Evolutionary conservation across 768 basidiomycete species (phyloP).

Genomic region (Macrolepiota dolichaula): DNA sequence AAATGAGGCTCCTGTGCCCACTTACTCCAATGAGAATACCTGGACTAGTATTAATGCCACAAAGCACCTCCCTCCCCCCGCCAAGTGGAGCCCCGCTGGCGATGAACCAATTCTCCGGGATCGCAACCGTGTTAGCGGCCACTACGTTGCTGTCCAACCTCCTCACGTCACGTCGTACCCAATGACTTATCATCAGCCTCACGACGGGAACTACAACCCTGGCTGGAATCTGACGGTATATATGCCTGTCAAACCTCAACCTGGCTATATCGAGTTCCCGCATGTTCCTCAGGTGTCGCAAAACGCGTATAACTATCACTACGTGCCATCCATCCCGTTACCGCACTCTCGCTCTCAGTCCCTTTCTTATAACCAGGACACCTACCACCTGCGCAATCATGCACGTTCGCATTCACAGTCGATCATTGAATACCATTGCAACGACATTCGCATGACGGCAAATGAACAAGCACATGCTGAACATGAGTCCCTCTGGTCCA

Average conservation of each 20-base stretch:
- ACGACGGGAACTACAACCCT: slow-evolving; percentile 33
- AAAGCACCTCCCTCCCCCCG: slow-evolving; percentile 61
- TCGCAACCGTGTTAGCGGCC: slow-evolving; percentile 45
- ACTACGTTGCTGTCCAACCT: slow-evolving; percentile 66
- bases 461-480: slow-evolving; percentile 38
- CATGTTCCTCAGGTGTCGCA: slow-evolving; percentile 26
- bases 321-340: slow-evolving; percentile 31
- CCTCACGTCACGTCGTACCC: slow-evolving; percentile 37
- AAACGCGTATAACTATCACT: slow-evolving; percentile 34
- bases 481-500: slow-evolving; percentile 40
- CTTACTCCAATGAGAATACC: slow-evolving; percentile 15
- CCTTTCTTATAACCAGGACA: slow-evolving; percentile 50
- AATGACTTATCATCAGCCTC: slow-evolving; percentile 28
- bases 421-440: slow-evolving; percentile 49
- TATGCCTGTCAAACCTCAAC: slow-evolving; percentile 33
- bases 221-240: slow-evolving; percentile 35
- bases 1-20: slow-evolving; percentile 4
- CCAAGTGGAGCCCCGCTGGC: slow-evolving; percentile 79
- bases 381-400: slow-evolving; percentile 43
- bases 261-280: slow-evolving; percentile 34
- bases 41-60: slow-evolving; percentile 20
- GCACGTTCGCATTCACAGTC: slow-evolving; percentile 60
- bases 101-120: slow-evolving; percentile 70
- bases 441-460: slow-evolving; percentile 40
- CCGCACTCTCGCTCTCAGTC: slow-evolving; percentile 57